Evolutionary conservation across 495 filamentous ascomycete genomes (phyloP), one percentile per base, ranked within the genome.

Genomic region (Oidiodendron maius): DNA sequence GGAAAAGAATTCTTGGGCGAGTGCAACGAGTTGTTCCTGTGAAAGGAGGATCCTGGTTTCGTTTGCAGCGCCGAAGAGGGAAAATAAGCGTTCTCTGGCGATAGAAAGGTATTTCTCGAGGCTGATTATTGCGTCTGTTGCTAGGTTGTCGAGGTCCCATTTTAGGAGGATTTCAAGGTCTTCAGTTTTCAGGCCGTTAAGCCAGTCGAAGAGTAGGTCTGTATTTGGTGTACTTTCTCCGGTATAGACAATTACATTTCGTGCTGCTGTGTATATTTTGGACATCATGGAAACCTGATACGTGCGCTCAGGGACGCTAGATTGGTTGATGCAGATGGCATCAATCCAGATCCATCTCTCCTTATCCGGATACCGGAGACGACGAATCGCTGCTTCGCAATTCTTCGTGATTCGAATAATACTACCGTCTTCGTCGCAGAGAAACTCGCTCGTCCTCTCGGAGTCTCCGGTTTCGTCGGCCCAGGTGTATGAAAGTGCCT

Each of bases 401-500:
- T 57, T 53, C 16, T 53, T 46, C 8, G 48, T 47, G 20, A 57
- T 50, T 1, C 23, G 6, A 20, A 57, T 51, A 37, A 25, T 39
- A 13, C 35, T 25, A 40, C 20, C 3, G 21, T 23, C 23, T 18
- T 25, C 18, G 4, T 23, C 45, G 20, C 35, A 48, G 26, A 4
- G 20, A 44, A 40, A 48, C 21, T 37, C 24, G 18, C 36, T 28
- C 17, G 45, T 39, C 16, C 32, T 21, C 10, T 39, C 18, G 2
- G 3, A 15, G 35, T 48, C 45, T 12, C 45, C 35, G 2, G 28
- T 35, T 20, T 53, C 52, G 17, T 56, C 48, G 3, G 47, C 52
- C 53, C 48, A 59, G 24, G 56, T 59, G 42, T 61, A 61, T 9
- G 51, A 55, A 15, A 58, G 48, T 16, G 55, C 51, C 30, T 58